Percentiles rank a stretch among this genome's conserved stretches.
Conservation (phyloP, 257 asterid species). For the Solanum arcanum region DNA sequence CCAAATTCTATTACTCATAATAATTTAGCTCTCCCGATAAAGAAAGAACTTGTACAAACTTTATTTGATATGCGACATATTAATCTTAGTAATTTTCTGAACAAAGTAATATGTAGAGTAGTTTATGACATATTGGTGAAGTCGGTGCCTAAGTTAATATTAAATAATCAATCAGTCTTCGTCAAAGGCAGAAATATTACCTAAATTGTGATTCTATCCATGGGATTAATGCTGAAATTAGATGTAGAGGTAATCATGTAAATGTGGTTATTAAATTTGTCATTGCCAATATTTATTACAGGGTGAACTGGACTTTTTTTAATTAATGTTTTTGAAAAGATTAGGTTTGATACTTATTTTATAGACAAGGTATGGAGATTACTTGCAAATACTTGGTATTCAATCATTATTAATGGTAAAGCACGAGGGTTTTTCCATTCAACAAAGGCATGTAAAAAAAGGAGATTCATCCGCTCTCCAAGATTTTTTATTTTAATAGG, state of each 20-base stretch:
- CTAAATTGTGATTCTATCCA: too few relatives aligned
- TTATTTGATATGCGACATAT: not conserved
- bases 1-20: not conserved
- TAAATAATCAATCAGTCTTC: not conserved
- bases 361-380: not conserved
- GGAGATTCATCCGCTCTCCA: not conserved
- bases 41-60: not conserved
- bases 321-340: too few relatives aligned
- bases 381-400: not conserved
- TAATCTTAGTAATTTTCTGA: too few relatives aligned
- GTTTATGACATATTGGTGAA: not conserved
- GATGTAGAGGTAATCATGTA: not conserved
- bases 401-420: not conserved
- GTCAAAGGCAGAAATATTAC: not conserved
- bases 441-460: not conserved
- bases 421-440: not conserved
- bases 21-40: not conserved
- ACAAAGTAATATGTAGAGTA: not conserved
- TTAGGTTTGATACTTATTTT: not conserved
- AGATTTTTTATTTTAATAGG: not conserved
- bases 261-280: not conserved
- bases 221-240: too few relatives aligned
- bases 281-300: too few relatives aligned
- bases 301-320: not conserved
- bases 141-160: too few relatives aligned